Conservation (phyloP, 2,329 filamentous ascomycete species). For the Verticillium tricorpus region DNA sequence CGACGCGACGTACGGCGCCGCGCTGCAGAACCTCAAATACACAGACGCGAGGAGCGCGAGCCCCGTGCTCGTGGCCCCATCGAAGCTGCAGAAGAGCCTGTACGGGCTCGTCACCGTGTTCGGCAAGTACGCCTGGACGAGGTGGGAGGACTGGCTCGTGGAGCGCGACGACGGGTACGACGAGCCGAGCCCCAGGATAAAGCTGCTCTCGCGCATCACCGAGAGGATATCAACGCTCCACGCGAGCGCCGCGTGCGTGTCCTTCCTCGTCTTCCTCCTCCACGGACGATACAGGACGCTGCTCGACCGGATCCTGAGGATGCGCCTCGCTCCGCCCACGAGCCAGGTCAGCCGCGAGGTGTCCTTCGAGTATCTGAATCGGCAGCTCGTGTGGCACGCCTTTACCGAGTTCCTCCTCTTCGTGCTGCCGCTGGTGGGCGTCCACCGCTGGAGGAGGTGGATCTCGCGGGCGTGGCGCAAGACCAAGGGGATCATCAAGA, state of each 20-base stretch:
- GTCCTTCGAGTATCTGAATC: slow-evolving; percentile 95
- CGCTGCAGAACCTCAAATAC: slow-evolving; percentile 86
- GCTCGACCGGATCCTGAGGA: slow-evolving; percentile 75
- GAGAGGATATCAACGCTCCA: slow-evolving; percentile 67
- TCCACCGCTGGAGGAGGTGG: slow-evolving; percentile 89
- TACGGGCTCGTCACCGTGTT: slow-evolving; percentile 85
- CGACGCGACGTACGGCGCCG: slow-evolving; percentile 89
- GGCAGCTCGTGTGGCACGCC: slow-evolving; percentile 98
- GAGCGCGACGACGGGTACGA: slow-evolving; percentile 73
- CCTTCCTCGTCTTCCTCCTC: slow-evolving; percentile 85
- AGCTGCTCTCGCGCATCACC: slow-evolving; percentile 64
- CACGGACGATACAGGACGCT: slow-evolving; percentile 90
- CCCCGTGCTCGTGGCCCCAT: slow-evolving; percentile 63
- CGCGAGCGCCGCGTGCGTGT: slow-evolving; percentile 74
- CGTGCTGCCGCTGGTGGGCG: slow-evolving; percentile 91
- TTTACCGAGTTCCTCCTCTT: slow-evolving; percentile 99
- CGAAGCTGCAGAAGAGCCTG: slow-evolving; percentile 74
- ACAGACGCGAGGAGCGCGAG: slow-evolving; percentile 71
- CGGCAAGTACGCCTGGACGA: slow-evolving; percentile 84
- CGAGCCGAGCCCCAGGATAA: slow-evolving; percentile 44
- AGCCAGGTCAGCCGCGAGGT: slow-evolving; percentile 86
- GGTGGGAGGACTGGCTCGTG: slow-evolving; percentile 85
- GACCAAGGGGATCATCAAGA: slow-evolving; percentile 60
- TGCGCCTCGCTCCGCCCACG: slow-evolving; percentile 80
- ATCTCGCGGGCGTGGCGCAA: slow-evolving; percentile 82